These are phyloP conservation scores for Brachypodium distachyon DNA, from an alignment of 202 grass and related monocot species.

Conservation along the genomic window DNA sequence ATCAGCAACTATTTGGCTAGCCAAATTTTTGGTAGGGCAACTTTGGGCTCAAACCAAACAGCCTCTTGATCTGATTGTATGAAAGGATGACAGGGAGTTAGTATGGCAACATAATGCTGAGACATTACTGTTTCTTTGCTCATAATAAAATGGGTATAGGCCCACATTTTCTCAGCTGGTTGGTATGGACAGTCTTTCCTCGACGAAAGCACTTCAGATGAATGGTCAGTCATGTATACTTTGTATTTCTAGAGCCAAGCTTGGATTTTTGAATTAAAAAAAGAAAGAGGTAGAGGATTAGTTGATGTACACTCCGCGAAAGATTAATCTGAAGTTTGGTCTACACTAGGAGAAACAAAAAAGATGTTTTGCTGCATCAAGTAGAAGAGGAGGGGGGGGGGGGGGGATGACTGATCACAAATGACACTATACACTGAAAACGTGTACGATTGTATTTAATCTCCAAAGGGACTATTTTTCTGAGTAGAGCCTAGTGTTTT, in stretches of 20 bases:
- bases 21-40: no score
- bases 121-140: not conserved
- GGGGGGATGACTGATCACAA: not conserved
- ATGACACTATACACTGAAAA: not conserved
- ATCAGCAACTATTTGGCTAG: no score
- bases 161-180: no score
- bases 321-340: not conserved
- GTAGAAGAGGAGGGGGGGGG: not conserved
- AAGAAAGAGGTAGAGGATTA: not conserved
- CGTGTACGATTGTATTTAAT: not conserved
- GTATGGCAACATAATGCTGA: not conserved
- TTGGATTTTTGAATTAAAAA: not conserved
- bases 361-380: not conserved
- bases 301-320: not conserved
- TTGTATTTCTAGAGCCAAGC: not conserved
- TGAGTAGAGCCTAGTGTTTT: not conserved
- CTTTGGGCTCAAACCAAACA: no score
- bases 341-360: not conserved
- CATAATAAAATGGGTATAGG: not conserved
- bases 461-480: not conserved
- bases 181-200: not conserved
- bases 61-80: not conserved
- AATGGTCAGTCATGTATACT: not conserved
- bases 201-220: not conserved
- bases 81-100: not conserved